Evolutionary conservation across 352 stramenopile genomes (phyloP), one percentile per base, ranked within the genome.

Genomic region (Pythium coloratum): DNA sequence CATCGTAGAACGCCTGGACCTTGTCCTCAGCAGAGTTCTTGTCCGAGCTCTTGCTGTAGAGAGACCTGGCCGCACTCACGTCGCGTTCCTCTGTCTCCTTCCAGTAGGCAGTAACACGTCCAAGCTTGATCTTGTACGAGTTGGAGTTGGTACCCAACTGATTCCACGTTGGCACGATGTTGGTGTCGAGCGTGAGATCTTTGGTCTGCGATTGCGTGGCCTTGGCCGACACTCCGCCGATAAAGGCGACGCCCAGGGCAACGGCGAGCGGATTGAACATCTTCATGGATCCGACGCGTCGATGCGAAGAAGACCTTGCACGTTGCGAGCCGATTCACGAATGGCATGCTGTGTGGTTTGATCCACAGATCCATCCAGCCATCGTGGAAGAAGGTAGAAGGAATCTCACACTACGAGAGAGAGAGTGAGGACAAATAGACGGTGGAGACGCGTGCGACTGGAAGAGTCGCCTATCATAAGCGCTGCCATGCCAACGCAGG

Each of bases 111-210:
- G 28, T 30, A 30, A 62, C 16, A 24, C 56, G 56, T 4, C 4
- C 16, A 13, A 62, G 30, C 2, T 28, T 38, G 26, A 62, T 62
- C 16, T 62, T 62, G 16, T 54, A 40, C 14, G 56, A 53, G 13
- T 54, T 36, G 12, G 8, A 0, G 3, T n/a, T n/a, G 36, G 56
- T 51, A 12, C 36, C 56, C 20, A 62, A 40, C 10, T 62, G 10
- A 1, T 6, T 2, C 59, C 59, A 66, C 32, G 47, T 53, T 32
- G 59, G 59, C 34, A 59, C 47, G 59, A 66, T 55, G 34, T 66
- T 30, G 18, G n/a, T 20, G 47, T 55, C 32, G 18, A 64, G 28
- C 56, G n/a, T 18, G 38, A 62, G 49, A 13, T 40, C 38, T 40
- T 64, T 64, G 28, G 57, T 64, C 28, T 44, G 2, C 40, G 56